Evolutionary conservation across 1,284 basidiomycete genomes (phyloP).

Genomic region (Xerocomus amazonicus): DNA sequence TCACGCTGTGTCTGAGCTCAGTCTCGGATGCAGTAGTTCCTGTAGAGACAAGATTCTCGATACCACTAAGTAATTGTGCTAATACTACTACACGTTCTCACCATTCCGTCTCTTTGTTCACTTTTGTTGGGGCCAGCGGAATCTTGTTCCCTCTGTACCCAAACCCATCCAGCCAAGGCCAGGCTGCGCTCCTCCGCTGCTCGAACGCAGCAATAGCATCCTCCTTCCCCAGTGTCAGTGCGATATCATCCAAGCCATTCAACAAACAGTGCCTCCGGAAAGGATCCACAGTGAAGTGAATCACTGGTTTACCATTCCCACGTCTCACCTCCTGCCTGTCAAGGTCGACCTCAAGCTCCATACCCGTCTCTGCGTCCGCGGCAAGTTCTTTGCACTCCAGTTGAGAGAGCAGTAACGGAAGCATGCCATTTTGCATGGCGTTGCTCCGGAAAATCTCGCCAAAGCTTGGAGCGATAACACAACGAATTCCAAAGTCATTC

Average conservation of each 20-base stretch:
- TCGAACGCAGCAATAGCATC: slow-evolving; percentile 75
- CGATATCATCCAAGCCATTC: slow-evolving; percentile 94
- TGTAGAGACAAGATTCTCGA: slow-evolving; percentile 1
- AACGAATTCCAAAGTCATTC: slow-evolving; percentile 93
- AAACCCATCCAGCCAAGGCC: slow-evolving; percentile 95
- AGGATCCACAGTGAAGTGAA: slow-evolving; percentile 77
- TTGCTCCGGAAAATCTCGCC: slow-evolving; percentile 94
- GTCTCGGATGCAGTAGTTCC: slow-evolving; percentile 14
- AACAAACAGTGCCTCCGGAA: slow-evolving; percentile 91
- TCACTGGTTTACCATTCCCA: slow-evolving; percentile 66
- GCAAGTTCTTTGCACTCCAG: slow-evolving; percentile 75
- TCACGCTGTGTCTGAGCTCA: too few species aligned
- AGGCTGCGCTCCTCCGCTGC: slow-evolving; percentile 64
- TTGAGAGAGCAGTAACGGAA: slow-evolving; percentile 78
- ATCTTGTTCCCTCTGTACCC: slow-evolving; percentile 81
- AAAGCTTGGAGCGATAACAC: slow-evolving; percentile 90
- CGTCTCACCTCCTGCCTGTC: slow-evolving; percentile 84
- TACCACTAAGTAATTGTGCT: neutral
- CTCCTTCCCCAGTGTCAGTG: slow-evolving; percentile 80
- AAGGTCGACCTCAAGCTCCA: slow-evolving; percentile 87
- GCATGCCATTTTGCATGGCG: slow-evolving; percentile 96
- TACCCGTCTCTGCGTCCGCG: slow-evolving; percentile 75
- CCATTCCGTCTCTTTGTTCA: slow-evolving; percentile 73
- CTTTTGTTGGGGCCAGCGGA: slow-evolving; percentile 46
- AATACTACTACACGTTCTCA: slow-evolving; percentile 34